phyloP scores from a whole-genome alignment of 2,329 filamentous ascomycete species.

The Talaromyces sp. region DNA sequence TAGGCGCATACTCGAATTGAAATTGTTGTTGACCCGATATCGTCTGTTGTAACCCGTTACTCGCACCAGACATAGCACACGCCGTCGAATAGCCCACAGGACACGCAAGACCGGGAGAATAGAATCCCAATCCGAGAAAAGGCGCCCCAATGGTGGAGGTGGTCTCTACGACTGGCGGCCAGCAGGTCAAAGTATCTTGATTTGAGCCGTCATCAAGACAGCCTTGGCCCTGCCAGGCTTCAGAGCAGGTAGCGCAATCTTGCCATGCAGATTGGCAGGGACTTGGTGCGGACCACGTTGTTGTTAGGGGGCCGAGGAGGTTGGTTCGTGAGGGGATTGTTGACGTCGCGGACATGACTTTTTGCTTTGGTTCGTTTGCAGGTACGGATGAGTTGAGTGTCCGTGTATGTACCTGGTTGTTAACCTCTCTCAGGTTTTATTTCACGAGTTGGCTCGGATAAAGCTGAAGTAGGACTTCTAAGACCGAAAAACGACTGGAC shows the following conservation, averaged over 20 bases:
- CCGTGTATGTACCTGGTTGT: neutral
- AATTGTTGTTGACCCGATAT: neutral
- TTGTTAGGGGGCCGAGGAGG: neutral
- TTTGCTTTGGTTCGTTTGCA: neutral
- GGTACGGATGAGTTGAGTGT: neutral
- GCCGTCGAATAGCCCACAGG: neutral
- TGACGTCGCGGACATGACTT: neutral
- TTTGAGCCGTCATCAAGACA: neutral
- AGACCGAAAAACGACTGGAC: neutral
- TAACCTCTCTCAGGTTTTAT: neutral
- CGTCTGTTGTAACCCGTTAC: neutral
- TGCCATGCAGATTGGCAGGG: neutral
- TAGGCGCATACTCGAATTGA: neutral
- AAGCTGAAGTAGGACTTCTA: neutral
- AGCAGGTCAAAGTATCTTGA: neutral
- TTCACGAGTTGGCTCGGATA: neutral
- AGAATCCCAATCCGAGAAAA: neutral
- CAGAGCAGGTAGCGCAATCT: neutral
- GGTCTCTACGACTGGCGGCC: neutral
- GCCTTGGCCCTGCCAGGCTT: neutral
- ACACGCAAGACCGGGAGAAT: neutral
- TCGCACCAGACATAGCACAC: neutral
- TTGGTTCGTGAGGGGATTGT: neutral
- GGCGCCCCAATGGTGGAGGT: neutral
- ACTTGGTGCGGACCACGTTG: neutral